Evolutionary conservation across 2,329 filamentous ascomycete genomes (phyloP).

Genomic region (Lachnum nothofagi): DNA sequence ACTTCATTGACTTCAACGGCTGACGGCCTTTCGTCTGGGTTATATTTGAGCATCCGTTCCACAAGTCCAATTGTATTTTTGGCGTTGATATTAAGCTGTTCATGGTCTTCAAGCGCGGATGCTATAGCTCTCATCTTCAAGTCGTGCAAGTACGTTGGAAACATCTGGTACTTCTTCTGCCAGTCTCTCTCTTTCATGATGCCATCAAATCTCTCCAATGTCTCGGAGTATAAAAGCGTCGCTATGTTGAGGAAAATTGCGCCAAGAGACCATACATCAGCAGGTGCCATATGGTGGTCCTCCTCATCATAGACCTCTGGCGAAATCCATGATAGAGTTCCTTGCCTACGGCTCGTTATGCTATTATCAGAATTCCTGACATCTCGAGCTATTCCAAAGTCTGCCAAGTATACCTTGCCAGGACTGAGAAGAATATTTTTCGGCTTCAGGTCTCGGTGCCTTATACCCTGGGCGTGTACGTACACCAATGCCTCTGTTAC

Average conservation of each 20-base stretch:
- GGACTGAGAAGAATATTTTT: constrained; percentile 44
- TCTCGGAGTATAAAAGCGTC: constrained; percentile 40
- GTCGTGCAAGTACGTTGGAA: constrained; percentile 16
- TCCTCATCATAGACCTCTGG: constrained; percentile 39
- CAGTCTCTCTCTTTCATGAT: constrained; percentile 31
- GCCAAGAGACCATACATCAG: constrained; percentile 46
- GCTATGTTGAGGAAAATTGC: constrained; percentile 43
- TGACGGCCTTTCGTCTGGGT: constrained; percentile 46
- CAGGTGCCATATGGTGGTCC: constrained; percentile 42
- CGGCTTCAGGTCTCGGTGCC: constrained; percentile 46
- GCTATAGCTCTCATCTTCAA: constrained; percentile 12
- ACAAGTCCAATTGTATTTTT: constrained; percentile 41
- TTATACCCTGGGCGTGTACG: constrained; percentile 34
- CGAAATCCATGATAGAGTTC: constrained; percentile 42
- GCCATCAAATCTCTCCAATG: constrained; percentile 38
- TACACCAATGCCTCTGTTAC: constrained; percentile 30
- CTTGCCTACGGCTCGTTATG: constrained; percentile 37
- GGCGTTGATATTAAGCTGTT: constrained; percentile 21
- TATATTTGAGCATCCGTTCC: constrained; percentile 47
- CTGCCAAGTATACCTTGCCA: constrained; percentile 43
- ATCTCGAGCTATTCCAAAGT: constrained; percentile 46
- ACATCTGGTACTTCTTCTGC: constrained; percentile 32
- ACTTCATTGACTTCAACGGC: constrained; percentile 47
- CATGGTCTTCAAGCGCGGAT: constrained; percentile 15
- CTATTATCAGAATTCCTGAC: constrained; percentile 43